A percentile compares a stretch with the other conserved stretches of the same genome.
Evolutionary conservation across 192 early-diverging fungal species (phyloP).

Genomic region (Dimargaris cristalligena): DNA sequence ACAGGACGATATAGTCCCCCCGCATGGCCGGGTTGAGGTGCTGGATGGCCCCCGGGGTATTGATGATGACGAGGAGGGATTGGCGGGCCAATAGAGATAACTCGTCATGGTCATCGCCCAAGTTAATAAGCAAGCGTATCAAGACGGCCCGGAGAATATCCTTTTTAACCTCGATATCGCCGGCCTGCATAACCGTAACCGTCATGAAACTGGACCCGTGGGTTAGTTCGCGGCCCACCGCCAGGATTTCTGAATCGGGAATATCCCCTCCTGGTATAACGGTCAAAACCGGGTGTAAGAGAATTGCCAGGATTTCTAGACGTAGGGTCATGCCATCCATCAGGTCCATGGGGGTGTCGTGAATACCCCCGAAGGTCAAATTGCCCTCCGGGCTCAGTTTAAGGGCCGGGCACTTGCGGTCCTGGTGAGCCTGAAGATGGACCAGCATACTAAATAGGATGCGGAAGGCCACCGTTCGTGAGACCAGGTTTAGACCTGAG

Average conservation of each 20-base stretch:
- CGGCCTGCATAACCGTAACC: not conserved
- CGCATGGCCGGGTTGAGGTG: not conserved
- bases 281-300: not conserved
- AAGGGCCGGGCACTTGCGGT: not conserved
- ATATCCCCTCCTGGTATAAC: not conserved
- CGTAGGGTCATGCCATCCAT: too few relatives aligned
- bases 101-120: not conserved
- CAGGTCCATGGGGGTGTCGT: too few relatives aligned
- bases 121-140: not conserved
- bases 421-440: not conserved
- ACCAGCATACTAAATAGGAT: not conserved
- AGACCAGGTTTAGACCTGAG: not conserved
- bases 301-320: too few relatives aligned
- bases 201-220: not conserved
- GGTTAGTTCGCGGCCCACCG: not conserved
- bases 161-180: not conserved
- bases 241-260: not conserved
- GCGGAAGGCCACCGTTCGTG: not conserved
- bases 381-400: too few relatives aligned
- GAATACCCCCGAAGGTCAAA: too few relatives aligned
- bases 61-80: not conserved
- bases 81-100: not conserved
- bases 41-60: not conserved
- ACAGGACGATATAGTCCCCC: not conserved
- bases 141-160: not conserved